These are phyloP conservation scores for Rhodamnia argentea DNA, from an alignment of 345 rosid species.

Conservation along the genomic window DNA sequence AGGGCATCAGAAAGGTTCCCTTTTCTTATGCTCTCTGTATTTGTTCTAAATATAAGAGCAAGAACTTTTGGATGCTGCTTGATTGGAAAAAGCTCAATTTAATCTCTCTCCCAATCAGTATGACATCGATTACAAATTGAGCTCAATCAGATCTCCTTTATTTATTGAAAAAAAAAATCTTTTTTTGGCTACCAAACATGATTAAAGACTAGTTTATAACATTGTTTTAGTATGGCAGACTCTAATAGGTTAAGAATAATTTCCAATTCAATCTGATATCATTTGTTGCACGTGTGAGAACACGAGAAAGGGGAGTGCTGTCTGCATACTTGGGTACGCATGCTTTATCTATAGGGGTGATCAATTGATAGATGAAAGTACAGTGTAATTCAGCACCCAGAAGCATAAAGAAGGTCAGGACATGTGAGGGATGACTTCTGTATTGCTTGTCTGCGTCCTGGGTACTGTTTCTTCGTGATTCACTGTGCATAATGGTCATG, in stretches of 20 bases:
- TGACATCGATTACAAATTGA: neutral
- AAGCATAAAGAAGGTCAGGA: neutral
- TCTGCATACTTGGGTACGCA: neutral
- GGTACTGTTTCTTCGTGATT: neutral
- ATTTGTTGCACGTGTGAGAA: neutral
- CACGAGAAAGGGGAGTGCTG: neutral
- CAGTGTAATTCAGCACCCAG: neutral
- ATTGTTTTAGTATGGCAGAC: neutral
- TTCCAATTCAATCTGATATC: neutral
- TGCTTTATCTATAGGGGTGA: neutral
- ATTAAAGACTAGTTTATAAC: neutral
- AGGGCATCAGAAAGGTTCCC: slow-evolving; percentile 77
- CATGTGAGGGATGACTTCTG: neutral
- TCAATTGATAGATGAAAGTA: neutral
- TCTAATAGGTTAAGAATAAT: neutral
- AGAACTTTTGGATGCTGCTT: neutral
- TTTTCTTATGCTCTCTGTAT: slow-evolving; percentile 2
- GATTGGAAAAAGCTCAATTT: neutral
- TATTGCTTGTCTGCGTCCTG: neutral
- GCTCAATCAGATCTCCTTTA: neutral
- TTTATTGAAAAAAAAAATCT: neutral
- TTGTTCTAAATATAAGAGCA: neutral
- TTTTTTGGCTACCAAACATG: neutral
- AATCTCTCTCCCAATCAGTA: neutral
- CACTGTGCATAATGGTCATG: neutral